phyloP scores from a whole-genome alignment of 352 stramenopile genomes.

The Saprolegnia diclina region DNA sequence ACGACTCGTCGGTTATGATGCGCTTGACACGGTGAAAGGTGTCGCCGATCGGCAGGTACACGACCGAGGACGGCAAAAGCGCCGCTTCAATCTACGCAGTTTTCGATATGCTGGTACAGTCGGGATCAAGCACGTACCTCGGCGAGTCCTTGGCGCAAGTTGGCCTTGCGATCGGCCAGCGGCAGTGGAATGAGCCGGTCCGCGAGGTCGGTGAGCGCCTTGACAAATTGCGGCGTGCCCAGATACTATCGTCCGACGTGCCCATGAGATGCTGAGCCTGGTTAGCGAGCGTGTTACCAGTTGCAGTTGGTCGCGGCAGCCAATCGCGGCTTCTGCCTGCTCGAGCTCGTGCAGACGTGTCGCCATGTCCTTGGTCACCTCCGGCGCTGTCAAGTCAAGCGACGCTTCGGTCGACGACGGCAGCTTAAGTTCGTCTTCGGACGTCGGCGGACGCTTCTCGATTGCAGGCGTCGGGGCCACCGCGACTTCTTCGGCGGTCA shows the following conservation, averaged over 20 bases:
- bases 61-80: constrained; percentile 61
- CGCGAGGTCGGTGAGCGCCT: constrained; percentile 57
- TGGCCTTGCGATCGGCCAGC: constrained; percentile 39
- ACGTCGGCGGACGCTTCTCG: constrained; percentile 32
- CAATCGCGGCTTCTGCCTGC: constrained; percentile 10
- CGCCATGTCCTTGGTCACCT: background rate
- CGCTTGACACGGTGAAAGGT: constrained; percentile 66
- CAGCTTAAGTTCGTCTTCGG: constrained; percentile 21
- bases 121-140: constrained; percentile 14
- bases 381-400: background rate
- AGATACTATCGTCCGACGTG: constrained; percentile 34
- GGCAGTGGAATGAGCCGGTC: constrained; percentile 53
- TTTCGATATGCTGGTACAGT: background rate
- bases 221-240: constrained; percentile 64
- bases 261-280: background rate
- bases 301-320: constrained; percentile 8
- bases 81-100: constrained; percentile 37
- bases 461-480: constrained; percentile 12
- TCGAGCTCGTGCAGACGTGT: constrained; percentile 1
- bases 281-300: background rate
- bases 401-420: background rate
- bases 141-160: constrained; percentile 44
- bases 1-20: constrained; percentile 68
- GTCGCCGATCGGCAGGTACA: constrained; percentile 76
- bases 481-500: constrained; percentile 63